phyloP scores from a whole-genome alignment of 2,329 filamentous ascomycete species.

The Aspergillus caelatus region DNA sequence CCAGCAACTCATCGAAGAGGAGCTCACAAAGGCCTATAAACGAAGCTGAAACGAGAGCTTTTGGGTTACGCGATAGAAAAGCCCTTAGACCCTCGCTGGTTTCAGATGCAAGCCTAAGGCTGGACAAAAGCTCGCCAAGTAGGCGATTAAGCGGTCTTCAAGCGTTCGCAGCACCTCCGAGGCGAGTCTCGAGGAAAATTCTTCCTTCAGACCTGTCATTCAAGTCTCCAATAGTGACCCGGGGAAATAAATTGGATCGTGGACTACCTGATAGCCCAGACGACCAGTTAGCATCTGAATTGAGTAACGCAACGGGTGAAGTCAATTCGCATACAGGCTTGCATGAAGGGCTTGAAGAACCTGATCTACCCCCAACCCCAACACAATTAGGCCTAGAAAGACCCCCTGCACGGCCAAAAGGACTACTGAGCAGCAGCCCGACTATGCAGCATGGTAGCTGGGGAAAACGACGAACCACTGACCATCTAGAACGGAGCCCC shows the following conservation, averaged over 20 bases:
- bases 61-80: conserved; percentile 41
- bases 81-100: conserved; percentile 39
- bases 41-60: conserved; percentile 21
- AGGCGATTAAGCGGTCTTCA: conserved; percentile 34
- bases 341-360: conserved; percentile 53
- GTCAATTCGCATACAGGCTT: conserved; percentile 21
- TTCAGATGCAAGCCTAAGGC: conserved; percentile 27
- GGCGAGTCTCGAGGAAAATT: conserved; percentile 39
- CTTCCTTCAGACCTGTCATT: conserved; percentile 33
- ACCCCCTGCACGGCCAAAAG: conserved; percentile 34
- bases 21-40: conserved; percentile 25
- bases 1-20: conserved; percentile 42
- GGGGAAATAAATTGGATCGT: conserved; percentile 15
- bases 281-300: conserved; percentile 35
- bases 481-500: conserved; percentile 30
- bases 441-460: conserved; percentile 32
- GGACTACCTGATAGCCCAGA: conserved; percentile 31
- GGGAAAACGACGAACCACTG: conserved; percentile 27
- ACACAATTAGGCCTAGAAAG: conserved; percentile 43
- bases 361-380: conserved; percentile 62
- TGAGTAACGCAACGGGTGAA: conserved; percentile 34
- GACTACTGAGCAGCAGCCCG: conserved; percentile 41
- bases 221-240: conserved; percentile 26
- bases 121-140: conserved; percentile 25
- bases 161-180: conserved; percentile 40